Evolutionary conservation across 2,329 filamentous ascomycete genomes (phyloP).

Genomic region (Lachnellula subtilissima): DNA sequence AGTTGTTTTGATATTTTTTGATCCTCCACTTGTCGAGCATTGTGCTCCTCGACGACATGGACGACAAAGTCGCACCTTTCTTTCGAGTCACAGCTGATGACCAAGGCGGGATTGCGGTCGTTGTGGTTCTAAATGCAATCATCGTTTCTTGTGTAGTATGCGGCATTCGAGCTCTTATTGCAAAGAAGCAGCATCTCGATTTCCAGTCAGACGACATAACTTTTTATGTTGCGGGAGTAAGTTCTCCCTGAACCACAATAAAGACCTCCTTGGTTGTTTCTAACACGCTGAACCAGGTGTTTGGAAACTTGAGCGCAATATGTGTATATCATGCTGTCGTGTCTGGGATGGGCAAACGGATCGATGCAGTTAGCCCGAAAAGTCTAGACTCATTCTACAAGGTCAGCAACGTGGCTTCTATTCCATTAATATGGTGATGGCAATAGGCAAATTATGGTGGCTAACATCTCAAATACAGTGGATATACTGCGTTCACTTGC

Average conservation of each 20-base stretch:
- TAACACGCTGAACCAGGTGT: background rate
- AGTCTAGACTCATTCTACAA: constrained; percentile 6
- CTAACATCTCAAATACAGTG: background rate
- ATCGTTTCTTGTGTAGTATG: constrained; percentile 3
- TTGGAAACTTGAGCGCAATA: constrained; percentile 1
- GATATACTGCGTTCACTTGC: constrained; percentile 2
- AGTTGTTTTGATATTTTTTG: background rate
- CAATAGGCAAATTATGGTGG: background rate
- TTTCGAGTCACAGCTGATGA: constrained; percentile 3
- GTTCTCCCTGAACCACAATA: background rate
- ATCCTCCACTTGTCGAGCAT: background rate
- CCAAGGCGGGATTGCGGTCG: constrained; percentile 4
- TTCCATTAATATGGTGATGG: background rate
- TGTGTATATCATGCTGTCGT: constrained; percentile 5
- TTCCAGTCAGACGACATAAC: constrained; percentile 4
- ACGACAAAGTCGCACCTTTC: constrained; percentile 4
- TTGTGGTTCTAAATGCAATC: constrained; percentile 4
- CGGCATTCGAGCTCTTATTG: constrained; percentile 2
- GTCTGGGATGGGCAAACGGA: constrained; percentile 4
- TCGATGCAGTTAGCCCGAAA: background rate
- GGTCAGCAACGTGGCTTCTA: background rate
- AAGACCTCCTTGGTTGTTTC: background rate
- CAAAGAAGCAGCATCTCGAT: background rate
- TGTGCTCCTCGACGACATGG: background rate
- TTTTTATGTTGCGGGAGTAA: constrained; percentile 4